Evolutionary conservation across 23 red algal species (phyloP).

Genomic region (Gracilaria vermiculophylla): DNA sequence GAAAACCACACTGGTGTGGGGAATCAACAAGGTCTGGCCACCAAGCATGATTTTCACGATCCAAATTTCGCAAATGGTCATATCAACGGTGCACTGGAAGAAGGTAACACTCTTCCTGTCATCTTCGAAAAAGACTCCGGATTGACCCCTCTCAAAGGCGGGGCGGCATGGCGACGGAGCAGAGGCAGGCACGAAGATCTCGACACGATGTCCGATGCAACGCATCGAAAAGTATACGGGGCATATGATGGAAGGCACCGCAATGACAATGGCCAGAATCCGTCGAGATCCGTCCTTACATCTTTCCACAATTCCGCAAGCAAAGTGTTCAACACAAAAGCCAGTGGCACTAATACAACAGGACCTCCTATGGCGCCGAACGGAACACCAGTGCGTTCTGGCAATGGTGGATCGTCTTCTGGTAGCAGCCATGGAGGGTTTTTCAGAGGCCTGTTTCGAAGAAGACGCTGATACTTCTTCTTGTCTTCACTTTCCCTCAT

Average conservation of each 20-base stretch:
- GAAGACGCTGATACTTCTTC: constrained; percentile 29
- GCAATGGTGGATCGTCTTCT: not conserved
- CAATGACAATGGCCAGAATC: not conserved
- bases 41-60: not conserved
- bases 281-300: not conserved
- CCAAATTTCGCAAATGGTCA: not conserved
- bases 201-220: constrained; percentile 48
- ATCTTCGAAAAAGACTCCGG: constrained; percentile 34
- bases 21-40: not conserved
- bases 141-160: constrained; percentile 22
- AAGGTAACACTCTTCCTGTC: constrained; percentile 21
- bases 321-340: constrained; percentile 40
- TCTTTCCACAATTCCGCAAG: constrained; percentile 37
- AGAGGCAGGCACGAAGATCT: constrained; percentile 38
- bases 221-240: constrained; percentile 14
- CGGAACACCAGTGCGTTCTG: not conserved
- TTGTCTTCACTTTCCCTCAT: not conserved
- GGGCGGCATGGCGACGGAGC: constrained; percentile 28
- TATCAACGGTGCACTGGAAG: not conserved
- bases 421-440: constrained; percentile 31
- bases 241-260: not conserved
- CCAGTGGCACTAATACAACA: not conserved
- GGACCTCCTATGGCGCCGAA: not conserved
- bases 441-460: constrained; percentile 53
- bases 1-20: not conserved